These are phyloP conservation scores for Myxozyma sirexii DNA, from an alignment of 805 yeast genomes.

Conservation along the genomic window DNA sequence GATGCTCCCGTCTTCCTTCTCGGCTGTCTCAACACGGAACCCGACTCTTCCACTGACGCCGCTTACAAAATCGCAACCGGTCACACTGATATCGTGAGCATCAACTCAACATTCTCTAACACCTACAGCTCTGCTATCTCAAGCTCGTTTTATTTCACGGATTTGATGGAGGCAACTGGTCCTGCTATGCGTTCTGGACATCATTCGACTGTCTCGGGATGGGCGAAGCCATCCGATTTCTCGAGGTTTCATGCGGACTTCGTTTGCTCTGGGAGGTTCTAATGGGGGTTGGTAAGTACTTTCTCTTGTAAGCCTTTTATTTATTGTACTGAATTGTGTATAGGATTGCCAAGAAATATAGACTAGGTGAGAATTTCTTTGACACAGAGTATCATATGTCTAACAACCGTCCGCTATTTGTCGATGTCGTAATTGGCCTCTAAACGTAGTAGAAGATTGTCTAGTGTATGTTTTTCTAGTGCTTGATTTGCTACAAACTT, in stretches of 20 bases:
- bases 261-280: constrained; percentile 9
- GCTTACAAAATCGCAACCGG: constrained; percentile 17
- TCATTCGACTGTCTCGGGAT: constrained; percentile 13
- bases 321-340: background rate
- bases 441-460: too few species aligned
- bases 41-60: constrained; percentile 5
- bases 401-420: constrained; percentile 12
- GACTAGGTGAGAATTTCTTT: constrained; percentile 12
- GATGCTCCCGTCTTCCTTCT: constrained; percentile 13
- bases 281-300: background rate
- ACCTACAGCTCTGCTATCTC: constrained; percentile 1
- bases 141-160: constrained; percentile 9
- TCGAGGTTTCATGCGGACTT: constrained; percentile 1
- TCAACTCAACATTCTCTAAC: constrained; percentile 5
- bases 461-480: too few species aligned
- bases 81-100: background rate
- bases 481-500: too few species aligned
- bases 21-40: constrained; percentile 17
- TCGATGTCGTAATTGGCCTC: constrained; percentile 7
- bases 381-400: constrained; percentile 9
- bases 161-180: background rate
- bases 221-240: background rate
- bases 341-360: background rate
- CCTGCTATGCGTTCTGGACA: constrained; percentile 9
- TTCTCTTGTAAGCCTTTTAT: background rate